Evolutionary conservation across 306 rosid species (phyloP).

Genomic region (Benincasa hispida): DNA sequence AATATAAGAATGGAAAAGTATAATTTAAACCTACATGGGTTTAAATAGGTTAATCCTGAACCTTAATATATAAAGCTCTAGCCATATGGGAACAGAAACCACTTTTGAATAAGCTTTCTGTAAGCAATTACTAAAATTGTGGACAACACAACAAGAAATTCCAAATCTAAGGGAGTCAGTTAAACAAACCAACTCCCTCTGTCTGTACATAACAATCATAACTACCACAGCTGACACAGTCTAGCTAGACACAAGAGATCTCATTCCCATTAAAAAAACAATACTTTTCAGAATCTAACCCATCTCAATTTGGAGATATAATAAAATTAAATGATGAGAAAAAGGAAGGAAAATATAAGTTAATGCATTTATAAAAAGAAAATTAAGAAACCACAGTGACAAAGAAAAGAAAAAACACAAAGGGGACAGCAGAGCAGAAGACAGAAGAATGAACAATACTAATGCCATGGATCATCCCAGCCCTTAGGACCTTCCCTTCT

Average conservation of each 20-base stretch:
- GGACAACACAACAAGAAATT: not conserved
- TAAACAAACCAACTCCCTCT: not conserved
- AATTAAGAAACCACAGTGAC: not conserved
- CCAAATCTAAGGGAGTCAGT: not conserved
- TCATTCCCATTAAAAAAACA: not conserved
- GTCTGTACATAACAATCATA: not conserved
- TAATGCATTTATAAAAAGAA: too few relatives aligned
- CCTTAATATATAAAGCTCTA: not conserved
- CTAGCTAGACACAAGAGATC: not conserved
- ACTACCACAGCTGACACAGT: not conserved
- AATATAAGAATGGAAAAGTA: too few relatives aligned
- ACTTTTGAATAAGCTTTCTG: not conserved
- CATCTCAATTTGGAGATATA: not conserved
- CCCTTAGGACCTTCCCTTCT: slow-evolving; percentile 89
- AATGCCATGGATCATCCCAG: slow-evolving; percentile 99
- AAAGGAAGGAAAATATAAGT: not conserved
- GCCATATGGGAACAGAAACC: not conserved
- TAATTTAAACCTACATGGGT: too few relatives aligned
- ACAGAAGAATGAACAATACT: slow-evolving; percentile 5
- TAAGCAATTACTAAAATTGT: not conserved
- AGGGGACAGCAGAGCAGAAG: not conserved
- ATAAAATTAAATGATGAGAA: not conserved
- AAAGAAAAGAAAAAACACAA: not conserved
- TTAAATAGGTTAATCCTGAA: too few relatives aligned
- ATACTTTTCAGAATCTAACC: not conserved